A percentile compares a stretch with the other conserved stretches of the same genome.
phyloP scores from a whole-genome alignment of 78 protist genomes.

The Dictyostelium capitatum region DNA sequence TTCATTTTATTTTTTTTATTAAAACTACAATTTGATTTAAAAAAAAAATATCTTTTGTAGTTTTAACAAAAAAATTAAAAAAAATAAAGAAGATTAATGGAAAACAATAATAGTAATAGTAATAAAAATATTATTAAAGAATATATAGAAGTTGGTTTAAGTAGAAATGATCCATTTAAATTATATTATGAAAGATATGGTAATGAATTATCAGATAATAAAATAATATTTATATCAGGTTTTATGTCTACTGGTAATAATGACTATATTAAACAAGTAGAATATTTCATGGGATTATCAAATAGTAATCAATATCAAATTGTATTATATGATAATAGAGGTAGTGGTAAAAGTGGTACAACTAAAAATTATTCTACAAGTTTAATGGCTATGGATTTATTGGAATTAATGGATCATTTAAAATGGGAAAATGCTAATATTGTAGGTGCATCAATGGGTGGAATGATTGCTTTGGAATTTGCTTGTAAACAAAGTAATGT shows the following conservation, averaged over 20 bases:
- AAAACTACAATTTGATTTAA: too few relatives aligned
- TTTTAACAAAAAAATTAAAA: not conserved
- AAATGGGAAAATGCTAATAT: conserved; percentile 42
- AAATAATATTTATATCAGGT: conserved; percentile 37
- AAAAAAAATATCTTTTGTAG: too few relatives aligned
- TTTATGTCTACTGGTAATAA: conserved; percentile 25
- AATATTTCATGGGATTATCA: not conserved
- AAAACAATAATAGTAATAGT: not conserved
- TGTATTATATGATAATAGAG: conserved; percentile 63
- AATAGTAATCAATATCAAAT: conserved; percentile 2
- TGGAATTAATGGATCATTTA: conserved; percentile 67
- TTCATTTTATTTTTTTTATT: too few relatives aligned
- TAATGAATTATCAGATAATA: not conserved
- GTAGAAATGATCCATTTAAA: conserved; percentile 15
- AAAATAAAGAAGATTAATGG: not conserved
- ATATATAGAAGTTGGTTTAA: not conserved
- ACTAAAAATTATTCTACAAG: conserved; percentile 15
- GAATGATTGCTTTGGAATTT: conserved; percentile 68
- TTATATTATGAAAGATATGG: conserved; percentile 49
- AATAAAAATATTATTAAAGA: conserved; percentile 8
- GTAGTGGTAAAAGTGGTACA: conserved; percentile 40
- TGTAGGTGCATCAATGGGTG: conserved; percentile 82
- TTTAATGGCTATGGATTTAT: conserved; percentile 60
- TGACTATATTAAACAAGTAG: conserved; percentile 37
- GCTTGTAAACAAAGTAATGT: not conserved